These are phyloP conservation scores for Cladorrhinum sp. DNA, from an alignment of 2,329 filamentous ascomycete genomes.

Conservation along the genomic window DNA sequence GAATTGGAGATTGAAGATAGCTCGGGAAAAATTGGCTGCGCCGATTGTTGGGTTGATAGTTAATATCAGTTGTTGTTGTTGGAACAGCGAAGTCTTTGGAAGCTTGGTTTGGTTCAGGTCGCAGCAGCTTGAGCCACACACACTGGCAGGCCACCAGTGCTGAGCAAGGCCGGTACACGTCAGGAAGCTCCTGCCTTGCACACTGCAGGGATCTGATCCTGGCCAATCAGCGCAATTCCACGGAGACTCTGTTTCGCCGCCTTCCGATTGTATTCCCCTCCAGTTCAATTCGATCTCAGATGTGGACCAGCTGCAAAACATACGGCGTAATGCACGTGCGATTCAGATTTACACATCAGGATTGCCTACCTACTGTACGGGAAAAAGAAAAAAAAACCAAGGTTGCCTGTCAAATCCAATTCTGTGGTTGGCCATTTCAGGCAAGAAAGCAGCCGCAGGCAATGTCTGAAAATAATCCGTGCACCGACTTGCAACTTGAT, in stretches of 20 bases:
- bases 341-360: no score
- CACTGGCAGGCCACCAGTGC: constrained; percentile 1
- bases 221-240: constrained; percentile 10
- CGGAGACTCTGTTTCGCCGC: constrained; percentile 16
- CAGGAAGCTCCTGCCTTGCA: constrained; percentile 31
- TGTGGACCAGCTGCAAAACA: no score
- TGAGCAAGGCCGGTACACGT: constrained; percentile 23
- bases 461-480: no score
- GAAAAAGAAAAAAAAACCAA: no score
- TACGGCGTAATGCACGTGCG: no score
- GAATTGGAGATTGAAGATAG: constrained; percentile 3
- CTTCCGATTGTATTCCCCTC: not conserved
- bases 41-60: constrained; percentile 18
- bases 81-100: constrained; percentile 3
- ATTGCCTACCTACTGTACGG: no score
- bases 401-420: no score
- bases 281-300: no score
- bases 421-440: no score
- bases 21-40: not conserved
- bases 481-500: no score
- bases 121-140: constrained; percentile 8
- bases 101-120: constrained; percentile 12
- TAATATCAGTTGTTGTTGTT: constrained; percentile 3
- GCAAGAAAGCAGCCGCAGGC: no score
- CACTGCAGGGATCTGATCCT: not conserved